phyloP scores from a whole-genome alignment of 805 yeast species.

The Candida germanica region DNA sequence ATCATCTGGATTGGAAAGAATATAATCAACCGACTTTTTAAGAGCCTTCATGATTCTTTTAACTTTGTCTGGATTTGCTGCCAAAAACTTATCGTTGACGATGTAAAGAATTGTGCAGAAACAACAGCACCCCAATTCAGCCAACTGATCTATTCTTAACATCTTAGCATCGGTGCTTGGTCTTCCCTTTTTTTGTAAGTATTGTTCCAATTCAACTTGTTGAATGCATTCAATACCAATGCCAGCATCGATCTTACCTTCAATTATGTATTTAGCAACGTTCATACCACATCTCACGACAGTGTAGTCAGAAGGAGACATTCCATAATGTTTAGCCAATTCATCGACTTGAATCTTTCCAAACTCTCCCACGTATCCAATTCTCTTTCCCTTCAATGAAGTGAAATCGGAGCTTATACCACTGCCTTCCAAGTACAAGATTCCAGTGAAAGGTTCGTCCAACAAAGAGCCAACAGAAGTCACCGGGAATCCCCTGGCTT shows the following conservation, averaged over 20 bases:
- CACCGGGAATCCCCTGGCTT: conserved; percentile 56
- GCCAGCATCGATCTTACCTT: conserved; percentile 56
- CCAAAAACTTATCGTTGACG: too few relatives aligned
- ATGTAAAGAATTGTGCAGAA: too few relatives aligned
- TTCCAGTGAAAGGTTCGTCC: conserved; percentile 59
- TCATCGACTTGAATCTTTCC: conserved; percentile 59
- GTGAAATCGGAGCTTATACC: conserved; percentile 52
- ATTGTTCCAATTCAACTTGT: conserved; percentile 55
- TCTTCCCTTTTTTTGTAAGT: conserved; percentile 41
- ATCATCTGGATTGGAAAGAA: conserved; percentile 39
- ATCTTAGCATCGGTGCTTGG: conserved; percentile 47
- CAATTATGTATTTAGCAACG: conserved; percentile 53
- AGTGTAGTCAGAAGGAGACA: conserved; percentile 54
- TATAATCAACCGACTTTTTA: too few relatives aligned
- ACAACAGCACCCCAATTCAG: too few relatives aligned
- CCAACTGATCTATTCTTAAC: too few relatives aligned
- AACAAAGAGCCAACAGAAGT: conserved; percentile 53
- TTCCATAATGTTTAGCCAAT: conserved; percentile 52
- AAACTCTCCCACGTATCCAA: conserved; percentile 59
- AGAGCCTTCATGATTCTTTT: too few relatives aligned
- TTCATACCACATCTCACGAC: conserved; percentile 62
- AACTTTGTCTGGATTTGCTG: too few relatives aligned
- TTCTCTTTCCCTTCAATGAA: conserved; percentile 50
- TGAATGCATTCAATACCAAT: conserved; percentile 59
- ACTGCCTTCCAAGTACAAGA: conserved; percentile 47